Evolutionary conservation across 1,284 basidiomycete genomes (phyloP).

Genomic region (Ceratorhiza oryzae-sativae): DNA sequence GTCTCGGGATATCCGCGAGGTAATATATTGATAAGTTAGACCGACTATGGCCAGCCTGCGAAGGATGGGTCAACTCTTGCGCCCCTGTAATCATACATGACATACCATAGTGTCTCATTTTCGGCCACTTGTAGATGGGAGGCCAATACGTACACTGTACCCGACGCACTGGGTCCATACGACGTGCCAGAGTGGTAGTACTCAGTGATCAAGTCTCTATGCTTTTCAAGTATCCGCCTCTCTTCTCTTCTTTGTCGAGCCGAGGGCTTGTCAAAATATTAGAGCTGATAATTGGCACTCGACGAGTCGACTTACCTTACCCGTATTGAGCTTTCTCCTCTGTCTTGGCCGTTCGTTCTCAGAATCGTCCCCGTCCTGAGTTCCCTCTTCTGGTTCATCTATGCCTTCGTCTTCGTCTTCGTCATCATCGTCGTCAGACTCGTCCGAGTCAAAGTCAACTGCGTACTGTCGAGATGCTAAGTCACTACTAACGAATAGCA

Average conservation of each 20-base stretch:
- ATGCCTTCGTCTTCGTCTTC: conserved; percentile 55
- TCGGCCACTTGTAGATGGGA: conserved; percentile 89
- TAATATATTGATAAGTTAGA: conserved; percentile 90
- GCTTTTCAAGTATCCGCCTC: conserved; percentile 56
- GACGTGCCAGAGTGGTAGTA: conserved; percentile 89
- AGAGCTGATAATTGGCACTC: neutral
- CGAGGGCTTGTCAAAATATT: conserved; percentile 33
- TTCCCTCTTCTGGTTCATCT: conserved; percentile 55
- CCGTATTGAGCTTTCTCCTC: conserved; percentile 42
- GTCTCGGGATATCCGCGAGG: conserved; percentile 85
- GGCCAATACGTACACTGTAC: conserved; percentile 89
- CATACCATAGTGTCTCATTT: conserved; percentile 91
- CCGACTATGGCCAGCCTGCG: conserved; percentile 91
- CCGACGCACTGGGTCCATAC: conserved; percentile 89
- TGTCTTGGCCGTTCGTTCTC: conserved; percentile 47
- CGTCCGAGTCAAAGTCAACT: conserved; percentile 72
- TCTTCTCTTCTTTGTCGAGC: conserved; percentile 72
- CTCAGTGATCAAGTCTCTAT: conserved; percentile 71
- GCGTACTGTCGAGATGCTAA: too few species aligned
- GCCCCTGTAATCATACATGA: conserved; percentile 13
- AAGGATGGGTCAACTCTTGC: neutral
- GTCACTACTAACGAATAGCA: too few species aligned
- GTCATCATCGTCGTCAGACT: conserved; percentile 54
- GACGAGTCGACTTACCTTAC: neutral
- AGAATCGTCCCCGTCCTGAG: conserved; percentile 50